Evolutionary conservation across 306 rosid species (phyloP).

Genomic region (Betula pendula): DNA sequence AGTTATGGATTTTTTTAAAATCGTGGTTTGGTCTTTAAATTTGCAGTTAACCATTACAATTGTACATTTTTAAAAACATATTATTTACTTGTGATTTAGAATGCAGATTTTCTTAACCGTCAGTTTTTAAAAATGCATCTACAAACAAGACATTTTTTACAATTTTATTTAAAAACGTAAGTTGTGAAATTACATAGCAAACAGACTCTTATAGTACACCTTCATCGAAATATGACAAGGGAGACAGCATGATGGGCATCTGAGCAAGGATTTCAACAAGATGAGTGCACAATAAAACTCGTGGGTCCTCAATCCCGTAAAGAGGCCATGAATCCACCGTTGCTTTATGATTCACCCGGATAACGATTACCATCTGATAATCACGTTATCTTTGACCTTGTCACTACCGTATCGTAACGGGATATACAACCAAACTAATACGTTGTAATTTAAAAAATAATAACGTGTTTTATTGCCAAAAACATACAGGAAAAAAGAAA

Average conservation of each 20-base stretch:
- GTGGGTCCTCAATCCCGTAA: neutral
- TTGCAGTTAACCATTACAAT: no score
- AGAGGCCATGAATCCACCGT: conserved; percentile 14
- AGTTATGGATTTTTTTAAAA: no score
- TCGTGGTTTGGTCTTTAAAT: no score
- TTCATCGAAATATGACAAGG: neutral
- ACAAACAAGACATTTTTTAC: no score
- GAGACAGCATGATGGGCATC: neutral
- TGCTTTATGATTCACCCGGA: conserved; percentile 16
- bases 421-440: neutral
- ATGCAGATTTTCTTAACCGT: no score
- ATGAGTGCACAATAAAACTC: neutral
- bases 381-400: conserved; percentile 1
- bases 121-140: no score
- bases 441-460: neutral
- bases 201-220: no score
- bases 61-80: no score
- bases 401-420: conserved; percentile 6
- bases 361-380: conserved; percentile 13
- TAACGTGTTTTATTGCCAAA: neutral
- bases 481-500: neutral
- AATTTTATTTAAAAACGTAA: no score
- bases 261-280: neutral
- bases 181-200: no score
- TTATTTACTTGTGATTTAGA: no score